phyloP scores from a whole-genome alignment of 345 rosid genomes.

The Cardamine occulta region DNA sequence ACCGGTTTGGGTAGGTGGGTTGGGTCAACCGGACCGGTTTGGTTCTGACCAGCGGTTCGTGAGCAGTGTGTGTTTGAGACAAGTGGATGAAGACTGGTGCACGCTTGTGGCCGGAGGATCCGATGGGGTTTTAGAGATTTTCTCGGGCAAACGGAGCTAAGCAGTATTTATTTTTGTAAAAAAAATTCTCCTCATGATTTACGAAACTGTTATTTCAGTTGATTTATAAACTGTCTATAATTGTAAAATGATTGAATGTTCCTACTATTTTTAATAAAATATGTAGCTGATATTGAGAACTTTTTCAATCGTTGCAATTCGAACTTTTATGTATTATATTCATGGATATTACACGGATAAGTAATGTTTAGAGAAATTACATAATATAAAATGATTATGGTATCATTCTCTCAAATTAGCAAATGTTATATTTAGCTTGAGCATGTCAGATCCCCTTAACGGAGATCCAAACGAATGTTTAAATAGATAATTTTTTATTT shows the following conservation, averaged over 20 bases:
- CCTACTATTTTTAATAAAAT: too few relatives aligned
- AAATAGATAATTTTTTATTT: too few relatives aligned
- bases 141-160: constrained; percentile 52
- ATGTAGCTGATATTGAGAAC: constrained; percentile 6
- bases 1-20: constrained; percentile 70
- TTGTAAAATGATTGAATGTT: background rate
- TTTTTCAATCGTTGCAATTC: background rate
- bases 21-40: constrained; percentile 27
- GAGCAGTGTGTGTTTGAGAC: constrained; percentile 87
- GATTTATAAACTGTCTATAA: constrained; percentile 17
- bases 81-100: constrained; percentile 62
- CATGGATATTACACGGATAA: too few relatives aligned
- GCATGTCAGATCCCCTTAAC: too few relatives aligned
- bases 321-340: background rate
- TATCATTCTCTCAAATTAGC: too few relatives aligned
- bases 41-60: constrained; percentile 52
- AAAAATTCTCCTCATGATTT: background rate
- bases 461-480: too few relatives aligned
- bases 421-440: too few relatives aligned
- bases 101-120: constrained; percentile 84
- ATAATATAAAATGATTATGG: too few relatives aligned
- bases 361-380: too few relatives aligned
- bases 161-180: background rate
- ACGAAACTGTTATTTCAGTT: constrained; percentile 5
- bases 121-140: constrained; percentile 67